Evolutionary conservation across 1,139 yeast genomes (phyloP), one percentile per base, ranked within the genome.

Genomic region (Zhuliangozyma parablackwelliae): DNA sequence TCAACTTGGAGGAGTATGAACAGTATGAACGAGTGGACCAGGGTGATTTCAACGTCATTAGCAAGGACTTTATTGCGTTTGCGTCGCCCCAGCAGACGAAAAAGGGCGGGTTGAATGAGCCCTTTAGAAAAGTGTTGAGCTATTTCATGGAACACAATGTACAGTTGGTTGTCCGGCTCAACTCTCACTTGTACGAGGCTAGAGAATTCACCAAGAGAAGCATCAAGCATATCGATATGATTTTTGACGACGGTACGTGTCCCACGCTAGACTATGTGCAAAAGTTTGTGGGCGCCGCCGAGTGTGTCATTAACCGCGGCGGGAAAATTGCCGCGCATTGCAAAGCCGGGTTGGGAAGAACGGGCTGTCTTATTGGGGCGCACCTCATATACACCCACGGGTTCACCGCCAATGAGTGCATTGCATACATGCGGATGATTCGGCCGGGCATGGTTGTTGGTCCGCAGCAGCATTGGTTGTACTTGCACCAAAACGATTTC

Each of bases 381-480:
- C 96, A 92, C 61, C 70, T 92, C 46, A 92, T 92, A 36, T 92
- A 92, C 57, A 88, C 96, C 3, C 94, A 92, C 59, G 97, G 97
- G 0, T 92, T 92, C 57, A 92, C 97, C 6, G 98, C 98, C 6
- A 86, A 80, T 54, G 98, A 92, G 61, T 94, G 96, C 60, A 92
- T 92, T 51, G 96, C 92, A 1, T 92, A 89, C 55, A 86, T 92
- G 94, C 76, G 98, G 58, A 86, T 92, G 78, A 73, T 92, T 47
- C 78, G 98, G 48, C 98, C 98, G 0, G 98, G 98, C 26, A 92
- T 92, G 98, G 97, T 92, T 11, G 98, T 92, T 28, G 98, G 98
- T 0, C 98, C 98, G 2, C 98, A 92, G 59, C 98, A 92, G 57
- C 98, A 92, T 63, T 92, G 98, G 98, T 71, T 92, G 38, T 94